These are phyloP conservation scores for Apiospora koreana DNA, from an alignment of 2,329 filamentous ascomycete genomes.

Conservation along the genomic window DNA sequence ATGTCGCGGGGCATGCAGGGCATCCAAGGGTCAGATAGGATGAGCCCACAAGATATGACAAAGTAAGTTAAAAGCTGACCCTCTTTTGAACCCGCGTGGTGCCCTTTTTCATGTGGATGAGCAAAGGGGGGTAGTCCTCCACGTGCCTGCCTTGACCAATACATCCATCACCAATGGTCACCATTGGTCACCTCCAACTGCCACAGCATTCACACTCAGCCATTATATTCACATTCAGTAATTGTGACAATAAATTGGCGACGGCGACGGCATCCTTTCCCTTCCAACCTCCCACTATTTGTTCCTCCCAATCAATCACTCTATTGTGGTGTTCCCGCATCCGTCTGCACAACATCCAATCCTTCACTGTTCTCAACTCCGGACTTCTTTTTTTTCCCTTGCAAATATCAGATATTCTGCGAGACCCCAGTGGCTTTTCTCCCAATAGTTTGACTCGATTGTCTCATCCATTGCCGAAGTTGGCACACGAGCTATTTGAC, in stretches of 20 bases:
- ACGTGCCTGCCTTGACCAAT: background rate
- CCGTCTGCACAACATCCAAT: background rate
- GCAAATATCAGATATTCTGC: background rate
- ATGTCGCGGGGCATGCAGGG: constrained; percentile 24
- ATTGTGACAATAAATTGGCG: background rate
- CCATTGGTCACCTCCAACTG: background rate
- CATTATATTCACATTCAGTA: background rate
- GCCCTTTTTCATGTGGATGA: constrained; percentile 10
- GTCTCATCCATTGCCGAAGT: background rate
- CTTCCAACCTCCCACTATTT: background rate
- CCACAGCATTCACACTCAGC: background rate
- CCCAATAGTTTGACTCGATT: background rate
- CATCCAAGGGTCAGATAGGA: constrained; percentile 18
- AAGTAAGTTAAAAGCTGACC: constrained; percentile 22
- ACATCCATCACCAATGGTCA: background rate
- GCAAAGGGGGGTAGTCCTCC: constrained; percentile 1
- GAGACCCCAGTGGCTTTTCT: background rate
- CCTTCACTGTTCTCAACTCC: background rate
- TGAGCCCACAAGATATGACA: constrained; percentile 20
- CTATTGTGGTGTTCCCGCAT: background rate
- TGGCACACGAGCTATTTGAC: background rate
- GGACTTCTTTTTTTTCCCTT: background rate
- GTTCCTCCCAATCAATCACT: background rate
- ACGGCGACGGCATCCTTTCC: background rate
- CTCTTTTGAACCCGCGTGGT: background rate